Evolutionary conservation across 371 early-diverging fungal species (phyloP), one percentile per base, ranked within the genome.

Genomic region (Parasitella parasitica): DNA sequence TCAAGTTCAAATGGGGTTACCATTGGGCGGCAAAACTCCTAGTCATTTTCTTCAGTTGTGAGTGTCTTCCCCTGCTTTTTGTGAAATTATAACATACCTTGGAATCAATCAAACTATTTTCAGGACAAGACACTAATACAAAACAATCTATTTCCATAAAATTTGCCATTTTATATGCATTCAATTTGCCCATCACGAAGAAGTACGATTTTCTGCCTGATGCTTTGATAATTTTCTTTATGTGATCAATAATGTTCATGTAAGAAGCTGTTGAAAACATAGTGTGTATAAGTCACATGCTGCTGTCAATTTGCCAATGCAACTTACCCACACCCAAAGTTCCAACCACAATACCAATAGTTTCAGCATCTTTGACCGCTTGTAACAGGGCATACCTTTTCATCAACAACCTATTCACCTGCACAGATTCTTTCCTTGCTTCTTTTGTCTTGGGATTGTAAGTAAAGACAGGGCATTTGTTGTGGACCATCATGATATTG

Each of bases 311-410:
- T 18, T 27, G 4, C 16, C 39, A 39, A 27, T 15, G 2, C 12
- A 24, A 71, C 84, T 75, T 83, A 94, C 94, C 89, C 24, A 95
- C 94, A 30, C 94, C 97, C 27, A 96, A 77, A 0, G 98, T 97
- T 22, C 98, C 98, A n/a, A 95, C 94, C 9, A 97, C 94, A 32
- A 98, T 93, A 24, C 97, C 98, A 69, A 98, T 85, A 8, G 94
- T 89, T 53, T 91, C 85, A 1, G 97, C 93, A 74, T 97, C 96
- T 61, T 88, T 89, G n/a, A 96, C 97, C 60, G 91, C 91, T 72
- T 96, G 94, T 16, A 97, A 88, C 70, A 92, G 75, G 54, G 83
- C 86, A 69, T 89, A 94, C 34, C 90, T 82, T 53, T 85, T 83
- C 84, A 88, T 91, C 39, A 97, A 64, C 55, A 91, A 81, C 52